Conservation (phyloP, 1,284 basidiomycete species). For the Cronartium quercuum region DNA sequence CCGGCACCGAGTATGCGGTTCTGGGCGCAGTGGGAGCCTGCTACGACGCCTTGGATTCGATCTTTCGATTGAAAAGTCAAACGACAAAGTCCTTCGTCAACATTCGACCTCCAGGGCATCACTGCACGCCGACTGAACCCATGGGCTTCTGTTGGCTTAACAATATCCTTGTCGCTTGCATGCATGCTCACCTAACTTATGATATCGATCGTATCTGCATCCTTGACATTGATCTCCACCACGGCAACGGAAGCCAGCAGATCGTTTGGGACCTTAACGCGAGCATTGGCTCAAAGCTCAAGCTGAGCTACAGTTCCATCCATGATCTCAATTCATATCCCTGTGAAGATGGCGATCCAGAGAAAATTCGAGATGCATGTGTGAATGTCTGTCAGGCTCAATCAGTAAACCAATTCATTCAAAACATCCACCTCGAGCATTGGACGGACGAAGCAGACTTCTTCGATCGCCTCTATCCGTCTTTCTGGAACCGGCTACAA, state of each 20-base stretch:
- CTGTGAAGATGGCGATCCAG: constrained; percentile 48
- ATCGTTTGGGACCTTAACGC: constrained; percentile 48
- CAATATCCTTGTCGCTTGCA: constrained; percentile 47
- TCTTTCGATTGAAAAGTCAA: neutral
- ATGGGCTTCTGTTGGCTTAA: constrained; percentile 50
- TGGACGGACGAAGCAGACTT: constrained; percentile 41
- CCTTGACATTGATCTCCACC: constrained; percentile 49
- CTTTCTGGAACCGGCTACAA: neutral
- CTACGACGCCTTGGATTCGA: constrained; percentile 20
- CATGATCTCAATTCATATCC: constrained; percentile 50
- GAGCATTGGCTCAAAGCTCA: neutral
- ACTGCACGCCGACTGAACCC: constrained; percentile 46
- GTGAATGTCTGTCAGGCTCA: constrained; percentile 43
- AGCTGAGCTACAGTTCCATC: constrained; percentile 48
- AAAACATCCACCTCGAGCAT: constrained; percentile 45
- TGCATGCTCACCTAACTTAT: constrained; percentile 46
- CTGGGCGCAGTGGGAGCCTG: constrained; percentile 10
- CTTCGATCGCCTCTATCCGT: constrained; percentile 6
- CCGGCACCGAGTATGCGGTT: constrained; percentile 9
- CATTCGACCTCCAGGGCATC: constrained; percentile 48
- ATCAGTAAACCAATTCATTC: constrained; percentile 48
- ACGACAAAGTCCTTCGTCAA: constrained; percentile 45
- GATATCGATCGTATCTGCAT: constrained; percentile 47
- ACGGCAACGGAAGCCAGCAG: constrained; percentile 48
- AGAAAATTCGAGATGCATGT: constrained; percentile 47